These are phyloP conservation scores for Cajanus cajan DNA, from an alignment of 306 rosid genomes.

Conservation along the genomic window DNA sequence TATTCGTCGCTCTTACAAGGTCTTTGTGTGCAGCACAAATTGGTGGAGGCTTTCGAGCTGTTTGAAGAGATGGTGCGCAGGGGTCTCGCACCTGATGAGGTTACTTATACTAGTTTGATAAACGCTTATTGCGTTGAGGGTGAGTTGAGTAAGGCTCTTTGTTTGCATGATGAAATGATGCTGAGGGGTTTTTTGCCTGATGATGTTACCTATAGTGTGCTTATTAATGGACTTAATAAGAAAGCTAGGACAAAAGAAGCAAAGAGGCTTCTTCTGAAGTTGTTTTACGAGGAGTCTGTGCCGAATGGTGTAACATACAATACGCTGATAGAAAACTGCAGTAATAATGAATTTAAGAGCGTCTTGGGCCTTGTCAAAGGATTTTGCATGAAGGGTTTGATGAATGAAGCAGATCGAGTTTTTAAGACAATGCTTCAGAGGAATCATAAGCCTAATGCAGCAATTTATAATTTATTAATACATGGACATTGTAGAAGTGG, in stretches of 20 bases:
- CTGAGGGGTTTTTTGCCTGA: slow-evolving; percentile 75
- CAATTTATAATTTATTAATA: slow-evolving; percentile 65
- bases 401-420: slow-evolving; percentile 81
- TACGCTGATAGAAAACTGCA: slow-evolving; percentile 76
- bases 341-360: slow-evolving; percentile 59
- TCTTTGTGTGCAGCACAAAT: slow-evolving; percentile 64
- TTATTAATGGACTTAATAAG: slow-evolving; percentile 84
- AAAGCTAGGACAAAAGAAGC: slow-evolving; percentile 85
- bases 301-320: slow-evolving; percentile 68
- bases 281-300: slow-evolving; percentile 69
- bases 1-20: slow-evolving; percentile 86
- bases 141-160: slow-evolving; percentile 67
- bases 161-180: slow-evolving; percentile 79
- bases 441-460: slow-evolving; percentile 56
- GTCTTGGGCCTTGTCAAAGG: slow-evolving; percentile 80
- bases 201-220: slow-evolving; percentile 84
- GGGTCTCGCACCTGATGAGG: slow-evolving; percentile 62
- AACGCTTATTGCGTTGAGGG: slow-evolving; percentile 80
- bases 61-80: slow-evolving; percentile 62
- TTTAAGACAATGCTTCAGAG: slow-evolving; percentile 60
- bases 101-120: slow-evolving; percentile 79
- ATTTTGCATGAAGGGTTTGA: slow-evolving; percentile 87
- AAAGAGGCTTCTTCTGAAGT: slow-evolving; percentile 80
- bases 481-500: slow-evolving; percentile 83
- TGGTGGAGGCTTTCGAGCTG: slow-evolving; percentile 66